phyloP scores from a whole-genome alignment of 305 asterid genomes.

The Fraxinus nigra region DNA sequence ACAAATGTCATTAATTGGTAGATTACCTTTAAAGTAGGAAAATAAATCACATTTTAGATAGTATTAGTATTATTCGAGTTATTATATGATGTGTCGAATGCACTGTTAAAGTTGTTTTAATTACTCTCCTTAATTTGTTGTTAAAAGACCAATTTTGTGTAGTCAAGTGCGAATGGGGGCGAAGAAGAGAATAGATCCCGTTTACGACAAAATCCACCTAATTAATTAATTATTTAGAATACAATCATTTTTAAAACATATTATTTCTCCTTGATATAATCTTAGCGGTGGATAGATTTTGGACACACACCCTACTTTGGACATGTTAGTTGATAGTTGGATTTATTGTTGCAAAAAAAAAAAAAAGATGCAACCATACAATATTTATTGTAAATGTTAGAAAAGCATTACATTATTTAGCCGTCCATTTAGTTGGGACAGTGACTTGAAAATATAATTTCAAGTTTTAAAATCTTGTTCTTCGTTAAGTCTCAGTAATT shows the following conservation, averaged over 20 bases:
- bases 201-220: neutral
- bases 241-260: neutral
- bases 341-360: neutral
- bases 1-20: too few relatives aligned
- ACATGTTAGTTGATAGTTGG: neutral
- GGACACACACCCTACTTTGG: neutral
- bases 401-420: neutral
- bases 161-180: neutral
- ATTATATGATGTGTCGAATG: neutral
- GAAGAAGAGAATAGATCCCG: neutral
- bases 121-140: neutral
- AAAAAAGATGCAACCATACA: neutral
- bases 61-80: too few relatives aligned
- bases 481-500: too few relatives aligned
- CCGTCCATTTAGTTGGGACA: neutral
- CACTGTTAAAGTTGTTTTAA: neutral
- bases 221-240: neutral
- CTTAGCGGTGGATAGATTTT: neutral
- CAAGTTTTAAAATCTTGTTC: too few relatives aligned
- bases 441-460: neutral
- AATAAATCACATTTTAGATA: too few relatives aligned
- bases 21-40: too few relatives aligned
- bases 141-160: neutral
- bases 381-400: neutral
- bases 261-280: neutral